Evolutionary conservation across 208 protist genomes (phyloP), one percentile per base, ranked within the genome.

Genomic region (Trypanosoma grayi): DNA sequence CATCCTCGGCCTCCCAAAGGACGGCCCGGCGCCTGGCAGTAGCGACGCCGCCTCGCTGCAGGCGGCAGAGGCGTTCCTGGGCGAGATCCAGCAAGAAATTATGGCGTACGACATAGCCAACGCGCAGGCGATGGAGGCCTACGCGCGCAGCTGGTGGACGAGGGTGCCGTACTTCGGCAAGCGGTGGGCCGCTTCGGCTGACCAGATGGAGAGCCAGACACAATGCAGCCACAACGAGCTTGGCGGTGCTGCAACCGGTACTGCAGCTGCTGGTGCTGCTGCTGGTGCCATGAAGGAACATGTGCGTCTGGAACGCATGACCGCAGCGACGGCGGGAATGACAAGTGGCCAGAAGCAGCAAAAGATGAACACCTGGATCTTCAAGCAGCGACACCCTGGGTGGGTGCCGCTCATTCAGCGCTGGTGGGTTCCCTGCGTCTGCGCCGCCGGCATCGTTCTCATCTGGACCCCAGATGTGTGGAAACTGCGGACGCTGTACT

Each of bases 391-490:
- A 30, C 79, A 87, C 43, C 82, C 83, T 9, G 75, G 75, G 46
- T 90, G 86, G 81, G 77, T 87, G 18, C 86, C 86, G 33, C 57
- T 93, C 52, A 85, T 93, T 69, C 86, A 93, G 66, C 86, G 86
- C 1, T 85, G 82, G 78, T 93, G 86, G 83, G 79, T 93, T 56
- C 86, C 86, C 18, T 90, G 66, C 73, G 45, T 80, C 18, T 93
- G 86, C 59, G 13, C 65, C 5, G 70, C 50, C 51, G 67, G 68
- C 22, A 39, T 74, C 34, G 20, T 46, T 18, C 28, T 86, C 14
- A 66, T 91, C 9, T 93, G 86, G 83, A 93, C 86, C 0, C 86
- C 86, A 3, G 86, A 93, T 60, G 77, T 88, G 44, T 93, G 86
- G 83, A 93, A 93, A 72, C 75, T 93, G 63, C 79, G 86, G 16